Evolutionary conservation across 1,284 basidiomycete species (phyloP), one percentile per base, ranked within the genome.

Genomic region (Marasmius fiardii): DNA sequence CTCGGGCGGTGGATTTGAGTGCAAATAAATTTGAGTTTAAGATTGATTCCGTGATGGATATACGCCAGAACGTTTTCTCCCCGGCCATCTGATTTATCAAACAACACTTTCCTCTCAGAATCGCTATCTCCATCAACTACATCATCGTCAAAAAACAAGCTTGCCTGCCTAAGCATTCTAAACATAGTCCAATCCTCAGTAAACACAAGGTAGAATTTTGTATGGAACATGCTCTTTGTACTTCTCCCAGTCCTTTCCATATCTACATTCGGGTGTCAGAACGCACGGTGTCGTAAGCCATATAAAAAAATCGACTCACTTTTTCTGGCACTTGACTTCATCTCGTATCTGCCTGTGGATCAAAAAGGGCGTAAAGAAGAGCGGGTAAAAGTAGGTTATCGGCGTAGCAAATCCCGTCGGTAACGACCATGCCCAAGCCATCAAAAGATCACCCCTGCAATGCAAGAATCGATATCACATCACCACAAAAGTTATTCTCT

Each of bases 321-420:
- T 97, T 67, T 86, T 81, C 68, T 83, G 79, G 72, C 97, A 99
- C 23, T 87, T 86, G 68, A 95, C 93, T 63, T 98, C 95, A 69
- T 99, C 96, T 39, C 96, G 81, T 58, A 76, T 77, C 72, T 98
- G 93, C 54, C 96, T 80, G 73, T 99, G 97, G 21, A 95, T 77
- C 56, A 99, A 86, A 24, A 99, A 83, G 20, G 96, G 82, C 5
- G 84, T 79, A 67, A 99, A 99, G 77, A 95, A 95, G 60, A 79
- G 70, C 39, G 93, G 82, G 70, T 99, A 99, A 76, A 96, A 98
- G 76, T 98, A 99, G 2, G 95, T 94, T 67, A 99, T 80, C 5
- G 95, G 95, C 0, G 93, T 94, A 49, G 81, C 74, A 72, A 97
- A 95, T 8, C 92, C 93, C 1, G 93, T 95, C 0, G 97, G 93